Conservation (phyloP, 257 asterid species). For the Plectranthus barbatus region DNA sequence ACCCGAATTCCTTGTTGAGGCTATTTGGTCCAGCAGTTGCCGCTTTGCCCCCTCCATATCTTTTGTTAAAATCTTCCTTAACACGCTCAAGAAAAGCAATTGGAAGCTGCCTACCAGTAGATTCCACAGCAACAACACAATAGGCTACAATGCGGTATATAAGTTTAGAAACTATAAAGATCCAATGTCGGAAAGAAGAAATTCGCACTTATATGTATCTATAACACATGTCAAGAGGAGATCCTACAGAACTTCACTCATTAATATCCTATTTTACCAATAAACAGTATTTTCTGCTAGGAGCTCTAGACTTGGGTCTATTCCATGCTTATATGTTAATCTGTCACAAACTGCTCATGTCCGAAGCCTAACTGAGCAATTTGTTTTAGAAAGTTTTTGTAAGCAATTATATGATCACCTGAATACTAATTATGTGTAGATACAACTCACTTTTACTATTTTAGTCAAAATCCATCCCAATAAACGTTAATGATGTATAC, state of each 20-base stretch:
- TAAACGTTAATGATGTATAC: not conserved
- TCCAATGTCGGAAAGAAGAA: not conserved
- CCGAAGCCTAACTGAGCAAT: not conserved
- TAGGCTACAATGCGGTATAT: conserved; percentile 25
- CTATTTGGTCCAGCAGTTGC: conserved; percentile 31
- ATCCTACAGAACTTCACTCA: no score
- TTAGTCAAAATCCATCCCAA: not conserved
- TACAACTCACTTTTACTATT: not conserved
- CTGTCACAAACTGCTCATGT: not conserved
- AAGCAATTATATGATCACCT: not conserved
- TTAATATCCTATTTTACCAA: no score
- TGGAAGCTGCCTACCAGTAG: conserved; percentile 51
- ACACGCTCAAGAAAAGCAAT: conserved; percentile 46
- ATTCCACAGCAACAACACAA: conserved; percentile 48
- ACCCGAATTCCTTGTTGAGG: conserved; percentile 46
- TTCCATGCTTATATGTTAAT: no score
- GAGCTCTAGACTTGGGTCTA: no score
- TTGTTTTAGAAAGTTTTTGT: not conserved
- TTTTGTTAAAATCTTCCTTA: conserved; percentile 44
- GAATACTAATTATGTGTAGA: not conserved
- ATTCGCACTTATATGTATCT: not conserved
- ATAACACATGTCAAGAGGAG: no score
- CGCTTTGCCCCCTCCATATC: conserved; percentile 44
- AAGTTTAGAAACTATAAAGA: not conserved
- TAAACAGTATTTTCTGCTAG: no score